Conservation (phyloP, 2,329 filamentous ascomycete species). For the Ophiostoma sp. region DNA sequence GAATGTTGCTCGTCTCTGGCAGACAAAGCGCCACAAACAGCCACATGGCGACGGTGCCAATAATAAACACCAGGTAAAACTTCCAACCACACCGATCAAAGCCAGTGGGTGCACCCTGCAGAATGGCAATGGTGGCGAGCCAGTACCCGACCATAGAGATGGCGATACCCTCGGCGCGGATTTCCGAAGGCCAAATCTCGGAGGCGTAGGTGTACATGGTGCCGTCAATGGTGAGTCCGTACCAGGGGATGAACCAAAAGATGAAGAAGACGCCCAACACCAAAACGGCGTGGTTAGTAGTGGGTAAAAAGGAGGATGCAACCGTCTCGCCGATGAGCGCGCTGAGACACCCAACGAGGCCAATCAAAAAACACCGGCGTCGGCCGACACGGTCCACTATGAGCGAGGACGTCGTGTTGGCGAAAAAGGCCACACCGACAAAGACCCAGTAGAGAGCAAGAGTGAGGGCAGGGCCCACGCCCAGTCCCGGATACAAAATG, state of each 20-base stretch:
- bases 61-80: slow-evolving; percentile 4
- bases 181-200: slow-evolving; percentile 10
- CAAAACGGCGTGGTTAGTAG: slow-evolving; percentile 8
- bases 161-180: slow-evolving; percentile 12
- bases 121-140: slow-evolving; percentile 12
- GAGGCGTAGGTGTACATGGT: slow-evolving; percentile 13
- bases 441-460: slow-evolving; percentile 61
- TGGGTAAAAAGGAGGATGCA: background rate
- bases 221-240: slow-evolving; percentile 10
- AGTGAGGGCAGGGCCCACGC: slow-evolving; percentile 55
- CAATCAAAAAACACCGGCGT: slow-evolving; percentile 32
- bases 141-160: slow-evolving; percentile 16
- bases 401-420: slow-evolving; percentile 27
- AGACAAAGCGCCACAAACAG: background rate
- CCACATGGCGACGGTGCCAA: slow-evolving; percentile 1
- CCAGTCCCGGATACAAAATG: slow-evolving; percentile 34
- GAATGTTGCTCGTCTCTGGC: slow-evolving; percentile 17
- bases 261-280: slow-evolving; percentile 19
- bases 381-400: slow-evolving; percentile 32
- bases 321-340: slow-evolving; percentile 7
- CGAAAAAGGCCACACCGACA: slow-evolving; percentile 38
- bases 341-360: background rate
- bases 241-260: slow-evolving; percentile 21
- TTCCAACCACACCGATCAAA: slow-evolving; percentile 15
- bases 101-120: background rate